Percentiles rank a stretch among this genome's conserved stretches.
These are phyloP conservation scores for Populus nigra DNA, from an alignment of 345 rosid genomes.

Conservation along the genomic window DNA sequence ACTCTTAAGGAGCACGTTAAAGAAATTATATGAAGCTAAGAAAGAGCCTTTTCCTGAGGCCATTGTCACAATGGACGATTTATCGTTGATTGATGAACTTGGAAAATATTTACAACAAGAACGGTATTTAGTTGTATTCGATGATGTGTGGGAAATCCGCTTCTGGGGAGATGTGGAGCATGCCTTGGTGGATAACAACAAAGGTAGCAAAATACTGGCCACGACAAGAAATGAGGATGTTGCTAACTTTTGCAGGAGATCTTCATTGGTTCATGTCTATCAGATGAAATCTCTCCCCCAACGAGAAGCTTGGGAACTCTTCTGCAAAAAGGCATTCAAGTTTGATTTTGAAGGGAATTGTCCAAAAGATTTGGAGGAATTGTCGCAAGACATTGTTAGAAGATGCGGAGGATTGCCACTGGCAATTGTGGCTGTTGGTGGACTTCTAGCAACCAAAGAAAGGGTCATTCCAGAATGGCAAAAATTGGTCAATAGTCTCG, in stretches of 20 bases:
- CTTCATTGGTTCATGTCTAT: too few species aligned
- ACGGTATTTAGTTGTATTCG: constrained; percentile 37
- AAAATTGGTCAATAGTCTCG: too few species aligned
- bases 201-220: constrained; percentile 34
- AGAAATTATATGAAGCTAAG: constrained; percentile 25
- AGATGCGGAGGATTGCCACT: too few species aligned
- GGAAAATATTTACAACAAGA: constrained; percentile 21
- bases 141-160: constrained; percentile 30
- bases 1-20: constrained; percentile 22
- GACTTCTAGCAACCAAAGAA: too few species aligned
- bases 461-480: too few species aligned
- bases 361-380: too few species aligned
- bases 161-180: constrained; percentile 38
- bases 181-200: constrained; percentile 26
- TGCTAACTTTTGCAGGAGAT: constrained; percentile 1
- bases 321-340: too few species aligned
- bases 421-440: too few species aligned
- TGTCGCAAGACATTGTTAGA: too few species aligned
- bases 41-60: constrained; percentile 27
- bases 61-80: constrained; percentile 18
- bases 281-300: too few species aligned
- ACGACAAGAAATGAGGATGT: constrained; percentile 34
- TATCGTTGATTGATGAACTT: neutral
- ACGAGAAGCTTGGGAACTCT: too few species aligned
- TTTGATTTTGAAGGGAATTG: too few species aligned